Evolutionary conservation across 495 filamentous ascomycete genomes (phyloP), one percentile per base, ranked within the genome.

Genomic region (Penicillium arizonense): DNA sequence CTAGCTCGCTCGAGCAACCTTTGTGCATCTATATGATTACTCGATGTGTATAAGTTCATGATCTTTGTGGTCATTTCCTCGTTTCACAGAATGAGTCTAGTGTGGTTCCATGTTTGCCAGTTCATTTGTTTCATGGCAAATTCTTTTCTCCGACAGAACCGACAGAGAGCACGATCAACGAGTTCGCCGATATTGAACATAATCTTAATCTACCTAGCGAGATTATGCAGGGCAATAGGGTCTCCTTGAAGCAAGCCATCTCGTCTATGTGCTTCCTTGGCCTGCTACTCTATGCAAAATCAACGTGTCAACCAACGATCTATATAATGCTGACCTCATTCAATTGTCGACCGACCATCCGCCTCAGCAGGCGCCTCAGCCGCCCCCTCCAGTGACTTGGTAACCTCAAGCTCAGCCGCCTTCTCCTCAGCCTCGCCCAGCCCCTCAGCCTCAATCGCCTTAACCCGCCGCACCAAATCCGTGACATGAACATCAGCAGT

Each of bases 401-500:
- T 53, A 12, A 76, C 59, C 45, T 74, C 69, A 21, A 61, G 56
- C 62, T 72, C 66, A 9, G 75, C 73, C 56, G 68, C 65, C 44
- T 48, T 53, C 46, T 75, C 74, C 44, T 71, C 73, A 16, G 30
- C 47, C 35, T 60, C 62, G 10, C 50, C 65, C 43, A 64, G 53
- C 1, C 51, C 67, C 35, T 34, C 64, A 18, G 59, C 56, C 55
- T 75, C 68, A 47, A 80, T 68, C 4, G 59, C 59, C 59, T 70
- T 77, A 11, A 81, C 76, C 43, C 74, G 64, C 26, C 48, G 57
- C 18, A 78, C 77, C 57, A 82, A 58, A 62, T 80, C 78, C 6
- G 69, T 74, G 24, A 99, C 82, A 79, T 99, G 93, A 48, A 77
- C 82, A 77, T 99, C 95, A 9, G 84, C 89, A 61, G 84, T 90